Evolutionary conservation across 1,139 yeast genomes (phyloP).

Genomic region (Protomyces inouyei): DNA sequence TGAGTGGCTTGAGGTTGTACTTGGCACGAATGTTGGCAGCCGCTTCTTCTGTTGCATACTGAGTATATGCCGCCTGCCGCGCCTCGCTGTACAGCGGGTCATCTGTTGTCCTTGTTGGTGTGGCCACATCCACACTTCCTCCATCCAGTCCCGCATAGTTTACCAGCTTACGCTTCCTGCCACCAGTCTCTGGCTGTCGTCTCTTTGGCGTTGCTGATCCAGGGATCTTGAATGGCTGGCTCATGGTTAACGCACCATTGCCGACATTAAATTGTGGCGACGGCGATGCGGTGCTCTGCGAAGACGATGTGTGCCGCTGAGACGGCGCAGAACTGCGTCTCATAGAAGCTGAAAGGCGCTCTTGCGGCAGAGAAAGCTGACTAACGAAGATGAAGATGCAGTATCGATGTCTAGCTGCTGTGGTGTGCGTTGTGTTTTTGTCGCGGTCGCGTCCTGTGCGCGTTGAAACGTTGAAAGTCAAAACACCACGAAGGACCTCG

Average conservation of each 20-base stretch:
- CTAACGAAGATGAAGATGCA: no score
- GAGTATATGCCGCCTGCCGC: constrained; percentile 13
- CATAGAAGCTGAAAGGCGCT: not conserved
- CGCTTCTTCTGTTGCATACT: constrained; percentile 19
- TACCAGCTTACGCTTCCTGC: constrained; percentile 31
- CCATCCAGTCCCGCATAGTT: constrained; percentile 29
- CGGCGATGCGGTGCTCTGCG: constrained; percentile 4
- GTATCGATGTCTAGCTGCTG: no score
- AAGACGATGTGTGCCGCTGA: constrained; percentile 5
- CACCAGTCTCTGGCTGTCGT: constrained; percentile 23
- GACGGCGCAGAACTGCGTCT: constrained; percentile 22
- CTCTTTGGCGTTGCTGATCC: constrained; percentile 13
- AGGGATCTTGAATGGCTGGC: constrained; percentile 20
- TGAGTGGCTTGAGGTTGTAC: constrained; percentile 20
- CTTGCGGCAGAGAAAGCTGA: no score
- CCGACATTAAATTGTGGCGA: constrained; percentile 1
- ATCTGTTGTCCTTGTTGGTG: not conserved
- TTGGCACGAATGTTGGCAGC: constrained; percentile 24
- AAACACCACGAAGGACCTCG: no score
- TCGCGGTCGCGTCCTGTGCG: no score
- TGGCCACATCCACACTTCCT: constrained; percentile 13
- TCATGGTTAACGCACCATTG: not conserved
- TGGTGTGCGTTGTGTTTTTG: no score
- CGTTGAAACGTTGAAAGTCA: no score
- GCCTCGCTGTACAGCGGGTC: constrained; percentile 10